Base-by-base conservation (phyloP, 2,329 filamentous ascomycete species). In the Myrmaecium sp. region DNA sequence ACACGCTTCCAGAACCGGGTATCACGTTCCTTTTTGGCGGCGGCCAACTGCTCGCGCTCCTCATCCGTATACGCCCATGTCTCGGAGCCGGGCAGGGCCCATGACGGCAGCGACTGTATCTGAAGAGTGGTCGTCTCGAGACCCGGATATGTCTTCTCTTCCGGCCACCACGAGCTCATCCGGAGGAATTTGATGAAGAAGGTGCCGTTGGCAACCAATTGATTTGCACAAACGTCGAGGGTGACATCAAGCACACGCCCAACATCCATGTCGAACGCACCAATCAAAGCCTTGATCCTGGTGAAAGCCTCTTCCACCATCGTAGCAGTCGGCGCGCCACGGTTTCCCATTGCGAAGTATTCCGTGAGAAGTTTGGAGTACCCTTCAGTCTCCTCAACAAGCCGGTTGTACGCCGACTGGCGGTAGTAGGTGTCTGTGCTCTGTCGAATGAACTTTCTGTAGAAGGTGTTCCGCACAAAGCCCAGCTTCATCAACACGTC, bases 301-400 rank as follows among this genome's bases (percentile, higher is more conserved):
- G 94, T 80, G 41, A 93, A 94, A 1, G 83, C 83, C 41, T 83
- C 75, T 39, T 79, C 73, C 2, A 86, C 81, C 18, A 78, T 66
- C 34, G 82, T 76, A 28, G 69, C 69, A 2, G 72, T 72, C n/a
- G 76, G 75, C 13, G 73, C 71, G 29, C 76, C 71, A 33, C 68
- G 71, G 39, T 74, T 74, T 41, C 78, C 81, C 1, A 79, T 91
- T 5, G 82, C 86, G 52, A 94, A 98, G 17, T 95, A 73, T 49
- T 98, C 89, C 0, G 86, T 94, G 33, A 93, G 73, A 24, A 98
- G 69, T 51, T 98, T 98, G 0, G 89, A 84, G 47, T 93, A 98
- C 21, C 91, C 89, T 54, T 98, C 89, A 0, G 82, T 82, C 52
- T 98, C 89, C 55, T 98, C 89, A 23, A 89, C 74, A 12, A 98